phyloP scores from a whole-genome alignment of 495 filamentous ascomycete species.

The Ascobolus immersus region DNA sequence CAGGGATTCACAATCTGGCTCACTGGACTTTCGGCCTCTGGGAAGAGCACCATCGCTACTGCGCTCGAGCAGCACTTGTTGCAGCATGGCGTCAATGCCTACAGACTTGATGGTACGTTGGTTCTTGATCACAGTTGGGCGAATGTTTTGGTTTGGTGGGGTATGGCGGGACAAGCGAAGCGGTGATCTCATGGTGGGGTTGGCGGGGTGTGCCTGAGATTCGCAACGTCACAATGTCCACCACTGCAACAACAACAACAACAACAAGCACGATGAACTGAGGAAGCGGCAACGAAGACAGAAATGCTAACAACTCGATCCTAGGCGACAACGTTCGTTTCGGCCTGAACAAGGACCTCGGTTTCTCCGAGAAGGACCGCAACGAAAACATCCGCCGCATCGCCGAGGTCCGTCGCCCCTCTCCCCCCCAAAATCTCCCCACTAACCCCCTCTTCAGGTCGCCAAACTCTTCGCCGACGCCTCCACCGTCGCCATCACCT shows the following conservation, averaged over 20 bases:
- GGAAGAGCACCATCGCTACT: constrained; percentile 87
- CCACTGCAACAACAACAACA: too few relatives aligned
- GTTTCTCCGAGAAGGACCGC: constrained; percentile 75
- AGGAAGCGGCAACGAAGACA: constrained; percentile 62
- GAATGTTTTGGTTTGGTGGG: too few relatives aligned
- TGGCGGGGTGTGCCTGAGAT: too few relatives aligned
- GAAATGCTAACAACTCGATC: constrained; percentile 39
- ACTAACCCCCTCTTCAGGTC: constrained; percentile 26
- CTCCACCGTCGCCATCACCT: constrained; percentile 65
- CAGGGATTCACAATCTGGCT: constrained; percentile 90
- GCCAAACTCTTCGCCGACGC: constrained; percentile 89
- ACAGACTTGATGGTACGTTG: constrained; percentile 51
- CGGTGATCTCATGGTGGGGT: too few relatives aligned
- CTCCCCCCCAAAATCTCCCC: constrained; percentile 1
- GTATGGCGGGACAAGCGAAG: too few relatives aligned
- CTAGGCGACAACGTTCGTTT: constrained; percentile 83
- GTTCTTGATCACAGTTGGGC: too few relatives aligned
- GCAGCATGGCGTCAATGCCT: constrained; percentile 53
- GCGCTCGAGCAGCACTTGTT: constrained; percentile 90
- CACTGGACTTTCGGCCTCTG: constrained; percentile 80
- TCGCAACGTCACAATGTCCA: too few relatives aligned
- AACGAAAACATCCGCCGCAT: constrained; percentile 95
- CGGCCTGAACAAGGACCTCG: constrained; percentile 89
- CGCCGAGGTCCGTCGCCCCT: constrained; percentile 35
- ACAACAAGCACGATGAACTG: too few relatives aligned